Base-by-base conservation (phyloP, 1,284 basidiomycete species). In the Puccinia hordei region DNA sequence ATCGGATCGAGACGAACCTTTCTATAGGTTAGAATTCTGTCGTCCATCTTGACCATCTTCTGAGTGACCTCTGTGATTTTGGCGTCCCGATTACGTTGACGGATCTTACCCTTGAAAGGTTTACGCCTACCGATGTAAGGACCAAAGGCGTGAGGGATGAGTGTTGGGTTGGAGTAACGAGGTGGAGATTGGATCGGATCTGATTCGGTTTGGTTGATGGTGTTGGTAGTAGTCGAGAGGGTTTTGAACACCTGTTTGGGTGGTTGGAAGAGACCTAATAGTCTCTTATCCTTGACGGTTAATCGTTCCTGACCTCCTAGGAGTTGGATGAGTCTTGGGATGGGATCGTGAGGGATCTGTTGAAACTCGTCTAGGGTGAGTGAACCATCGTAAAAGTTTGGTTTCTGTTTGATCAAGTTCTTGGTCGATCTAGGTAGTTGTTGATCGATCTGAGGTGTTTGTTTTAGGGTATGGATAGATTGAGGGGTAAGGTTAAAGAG, bases 21-120 rank as follows among this genome's bases (percentile, higher is more conserved):
- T 78, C 76, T 38, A 41, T 69, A 78, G n/a, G 30, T 6, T 8
- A 41, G 22, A 55, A 78, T 27, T 30, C 51, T 53, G 53, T 69
- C 53, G 27, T 78, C 76, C 76, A 78, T 69, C 15, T 53, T 65
- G 30, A 46, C 53, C 66, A 78, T 69, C n/a, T 69, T 66, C 68
- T 69, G 49, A 12, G 38, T 66, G 53, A 78, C 33, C 13, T 68
- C 65, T 1, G 30, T 9, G 41, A 78, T 15, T 33, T 71, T 78
- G 6, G 59, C 51, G 10, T 69, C 51, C 8, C 76, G n/a, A 13
- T 66, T 44, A 0, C 76, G 24, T 61, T 78, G 27, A 5, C 76
- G 65, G 17, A 51, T 77, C 24, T 65, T 66, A 1, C 74, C 74
- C 49, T 77, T 77, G 46, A 77, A 77, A n/a, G 59, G 44, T 27